Percentiles rank a stretch among this genome's conserved stretches.
Conservation (phyloP, 164 flowering plant species). For the Amborella trichopoda region DNA sequence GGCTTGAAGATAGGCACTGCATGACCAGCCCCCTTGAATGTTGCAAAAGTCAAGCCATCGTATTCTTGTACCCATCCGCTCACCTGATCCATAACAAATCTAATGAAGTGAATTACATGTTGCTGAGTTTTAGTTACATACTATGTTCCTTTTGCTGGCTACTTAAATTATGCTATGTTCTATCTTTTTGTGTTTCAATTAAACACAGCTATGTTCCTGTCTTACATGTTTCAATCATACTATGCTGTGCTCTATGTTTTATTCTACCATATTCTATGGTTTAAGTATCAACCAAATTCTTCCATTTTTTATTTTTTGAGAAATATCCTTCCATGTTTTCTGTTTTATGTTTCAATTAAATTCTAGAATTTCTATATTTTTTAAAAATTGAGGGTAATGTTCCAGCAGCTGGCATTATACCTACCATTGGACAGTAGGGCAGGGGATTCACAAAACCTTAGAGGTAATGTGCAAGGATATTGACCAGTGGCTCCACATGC, state of each 20-base stretch:
- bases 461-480: too few relatives aligned
- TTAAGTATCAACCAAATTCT: not conserved
- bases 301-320: not conserved
- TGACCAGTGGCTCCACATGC: too few relatives aligned
- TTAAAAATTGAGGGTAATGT: too few relatives aligned
- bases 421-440: too few relatives aligned
- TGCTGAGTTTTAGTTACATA: not conserved
- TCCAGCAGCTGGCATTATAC: too few relatives aligned
- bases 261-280: not conserved
- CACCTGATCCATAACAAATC: conserved; percentile 39
- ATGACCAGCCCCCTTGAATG: conserved; percentile 97
- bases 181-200: too few relatives aligned
- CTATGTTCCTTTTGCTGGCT: too few relatives aligned
- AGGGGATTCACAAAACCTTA: too few relatives aligned
- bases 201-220: too few relatives aligned
- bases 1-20: conserved; percentile 91
- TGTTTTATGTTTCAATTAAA: too few relatives aligned
- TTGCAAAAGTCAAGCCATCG: conserved; percentile 76
- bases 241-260: not conserved
- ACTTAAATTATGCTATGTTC: too few relatives aligned
- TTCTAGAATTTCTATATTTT: too few relatives aligned
- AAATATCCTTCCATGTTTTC: not conserved
- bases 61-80: conserved; percentile 89
- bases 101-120: not conserved
- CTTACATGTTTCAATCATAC: not conserved